Percentiles rank a stretch among this genome's conserved stretches.
Conservation (phyloP, 108 stramenopile species). For the Asterionellopsis glacialis region DNA sequence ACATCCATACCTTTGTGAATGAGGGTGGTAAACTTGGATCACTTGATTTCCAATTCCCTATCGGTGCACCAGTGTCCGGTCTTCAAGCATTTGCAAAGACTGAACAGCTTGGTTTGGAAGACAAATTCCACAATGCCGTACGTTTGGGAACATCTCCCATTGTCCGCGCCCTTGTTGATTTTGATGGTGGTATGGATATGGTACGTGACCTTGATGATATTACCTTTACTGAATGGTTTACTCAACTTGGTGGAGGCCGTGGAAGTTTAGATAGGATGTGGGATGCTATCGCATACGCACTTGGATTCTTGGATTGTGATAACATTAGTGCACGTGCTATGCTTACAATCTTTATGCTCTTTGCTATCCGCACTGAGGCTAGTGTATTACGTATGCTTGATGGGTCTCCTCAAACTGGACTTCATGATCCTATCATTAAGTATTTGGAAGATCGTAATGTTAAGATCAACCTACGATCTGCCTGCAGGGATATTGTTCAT, state of each 20-base stretch:
- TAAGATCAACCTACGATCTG: constrained; percentile 68
- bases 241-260: constrained; percentile 81
- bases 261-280: constrained; percentile 92
- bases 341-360: constrained; percentile 96
- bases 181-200: constrained; percentile 96
- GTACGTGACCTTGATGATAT: constrained; percentile 95
- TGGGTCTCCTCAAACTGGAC: constrained; percentile 89
- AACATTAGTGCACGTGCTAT: constrained; percentile 93
- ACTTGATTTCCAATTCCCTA: constrained; percentile 90
- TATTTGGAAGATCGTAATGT: constrained; percentile 89
- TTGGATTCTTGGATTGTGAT: constrained; percentile 96
- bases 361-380: constrained; percentile 95
- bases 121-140: constrained; percentile 92
- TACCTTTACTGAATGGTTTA: constrained; percentile 96
- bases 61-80: constrained; percentile 92
- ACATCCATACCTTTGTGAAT: constrained; percentile 93
- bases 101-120: constrained; percentile 79
- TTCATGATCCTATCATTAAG: constrained; percentile 94
- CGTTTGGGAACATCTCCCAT: constrained; percentile 90
- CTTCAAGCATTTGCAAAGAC: constrained; percentile 90
- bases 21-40: constrained; percentile 83
- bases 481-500: constrained; percentile 73
- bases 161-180: constrained; percentile 91
- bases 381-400: constrained; percentile 93
- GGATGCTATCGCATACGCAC: constrained; percentile 97